phyloP scores from a whole-genome alignment of 805 yeast genomes.

The Wickerhamiella nectarea region DNA sequence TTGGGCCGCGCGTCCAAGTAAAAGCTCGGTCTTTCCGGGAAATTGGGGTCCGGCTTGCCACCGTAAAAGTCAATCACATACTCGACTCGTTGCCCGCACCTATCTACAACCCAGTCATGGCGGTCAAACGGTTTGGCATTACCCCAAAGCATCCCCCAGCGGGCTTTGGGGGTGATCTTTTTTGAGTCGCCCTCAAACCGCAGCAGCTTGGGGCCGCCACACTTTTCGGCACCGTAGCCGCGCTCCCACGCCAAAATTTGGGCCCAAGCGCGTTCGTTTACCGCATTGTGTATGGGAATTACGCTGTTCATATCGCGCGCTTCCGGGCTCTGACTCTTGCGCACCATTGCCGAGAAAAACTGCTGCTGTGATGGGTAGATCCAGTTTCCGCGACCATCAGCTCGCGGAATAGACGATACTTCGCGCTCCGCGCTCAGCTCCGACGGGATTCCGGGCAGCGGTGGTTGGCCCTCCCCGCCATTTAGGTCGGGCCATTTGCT shows the following conservation, averaged over 20 bases:
- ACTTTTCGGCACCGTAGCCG: conserved; percentile 25
- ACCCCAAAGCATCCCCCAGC: conserved; percentile 51
- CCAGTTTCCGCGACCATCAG: conserved; percentile 61
- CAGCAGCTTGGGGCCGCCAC: conserved; percentile 78
- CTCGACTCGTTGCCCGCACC: conserved; percentile 74
- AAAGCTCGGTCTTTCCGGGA: conserved; percentile 44
- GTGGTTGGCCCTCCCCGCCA: conserved; percentile 26
- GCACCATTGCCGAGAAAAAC: conserved; percentile 83
- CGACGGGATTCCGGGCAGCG: conserved; percentile 20
- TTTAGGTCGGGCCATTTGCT: conserved; percentile 14
- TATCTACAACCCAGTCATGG: conserved; percentile 82
- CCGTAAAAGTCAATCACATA: conserved; percentile 88
- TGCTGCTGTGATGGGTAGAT: conserved; percentile 91
- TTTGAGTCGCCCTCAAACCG: conserved; percentile 82
- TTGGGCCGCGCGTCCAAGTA: conserved; percentile 88
- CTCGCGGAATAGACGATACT: conserved; percentile 70
- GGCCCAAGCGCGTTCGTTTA: conserved; percentile 85
- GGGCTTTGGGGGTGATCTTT: conserved; percentile 78
- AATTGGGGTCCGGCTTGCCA: conserved; percentile 36
- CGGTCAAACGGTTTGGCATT: conserved; percentile 79
- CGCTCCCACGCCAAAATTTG: conserved; percentile 76
- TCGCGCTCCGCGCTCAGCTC: conserved; percentile 60
- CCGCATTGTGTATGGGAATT: conserved; percentile 88
- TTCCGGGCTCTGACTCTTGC: conserved; percentile 78
- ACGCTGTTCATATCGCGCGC: conserved; percentile 76